phyloP scores from a whole-genome alignment of 1,284 basidiomycete genomes.

The Anthracocystis setariae region DNA sequence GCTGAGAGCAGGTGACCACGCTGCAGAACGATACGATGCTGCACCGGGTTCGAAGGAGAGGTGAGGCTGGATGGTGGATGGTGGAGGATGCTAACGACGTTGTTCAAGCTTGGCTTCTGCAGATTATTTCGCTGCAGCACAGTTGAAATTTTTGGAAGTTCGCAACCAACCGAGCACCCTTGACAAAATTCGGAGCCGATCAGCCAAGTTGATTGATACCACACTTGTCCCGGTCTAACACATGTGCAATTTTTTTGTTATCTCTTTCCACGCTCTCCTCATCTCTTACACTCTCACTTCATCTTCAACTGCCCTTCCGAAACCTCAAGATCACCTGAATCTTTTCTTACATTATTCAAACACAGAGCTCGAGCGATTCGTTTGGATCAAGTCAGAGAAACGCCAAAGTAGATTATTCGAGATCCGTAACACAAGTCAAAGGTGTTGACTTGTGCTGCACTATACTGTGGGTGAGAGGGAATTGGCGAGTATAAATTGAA shows the following conservation, averaged over 20 bases:
- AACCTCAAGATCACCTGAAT: not conserved
- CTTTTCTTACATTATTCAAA: not conserved
- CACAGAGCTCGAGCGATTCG: not conserved
- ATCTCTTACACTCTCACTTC: not conserved
- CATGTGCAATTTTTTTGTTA: not conserved
- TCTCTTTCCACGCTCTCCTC: not conserved
- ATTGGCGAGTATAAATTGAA: not conserved
- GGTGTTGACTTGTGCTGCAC: not conserved
- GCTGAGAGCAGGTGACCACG: not conserved
- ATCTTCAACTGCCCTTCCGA: no score
- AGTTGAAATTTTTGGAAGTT: constrained; percentile 4
- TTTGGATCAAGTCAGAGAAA: not conserved
- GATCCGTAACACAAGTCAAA: not conserved
- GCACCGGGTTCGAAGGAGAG: not conserved
- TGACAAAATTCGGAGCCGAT: constrained; percentile 1
- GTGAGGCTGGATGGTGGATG: not conserved
- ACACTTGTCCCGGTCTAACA: not conserved
- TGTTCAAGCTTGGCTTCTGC: no score
- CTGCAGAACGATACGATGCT: not conserved
- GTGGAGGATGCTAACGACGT: not conserved
- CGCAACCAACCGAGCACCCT: not conserved
- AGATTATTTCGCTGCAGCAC: not conserved
- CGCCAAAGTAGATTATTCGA: constrained; percentile 2
- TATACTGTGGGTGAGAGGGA: no score
- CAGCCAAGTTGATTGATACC: not conserved